Base-by-base conservation (phyloP, 345 rosid genomes). In the Eutrema japonicum region DNA sequence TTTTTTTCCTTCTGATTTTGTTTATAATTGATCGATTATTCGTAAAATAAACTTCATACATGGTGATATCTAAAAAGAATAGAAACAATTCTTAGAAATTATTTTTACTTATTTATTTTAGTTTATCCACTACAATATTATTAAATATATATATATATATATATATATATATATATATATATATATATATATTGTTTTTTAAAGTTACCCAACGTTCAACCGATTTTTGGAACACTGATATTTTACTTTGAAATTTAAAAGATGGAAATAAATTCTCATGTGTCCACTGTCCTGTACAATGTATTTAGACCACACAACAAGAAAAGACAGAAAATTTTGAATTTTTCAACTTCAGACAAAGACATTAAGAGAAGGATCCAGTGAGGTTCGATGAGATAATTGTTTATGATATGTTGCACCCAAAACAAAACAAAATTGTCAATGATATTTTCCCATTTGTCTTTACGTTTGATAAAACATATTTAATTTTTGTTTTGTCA, bases 361-460 rank as follows among this genome's bases (percentile, higher is more conserved):
- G 60, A 57, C 72, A 57, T 48, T 58, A 40, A 66, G 55, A 74
- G 73, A 74, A 59, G 40, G 68, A 67, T 67, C 68, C 8, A 33
- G 40, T 50, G 68, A 67, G 52, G 54, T 59, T 74, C 61, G 46
- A 30, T 49, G 59, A 65, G 29, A 64, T 65, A 2, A 18, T 61
- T 61, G 7, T 30, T 59, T 41, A 51, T 50, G 33, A 22, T 2
- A 22, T 22, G 26, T 22, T 22, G 26, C 26, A 22, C 26, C 26
- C 26, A 22, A 18, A 18, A 18, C 22, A 18, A 18, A 18, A 18
- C 1, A 18, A 18, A 18, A 0, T 18, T 18, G 22, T 18, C 26
- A 22, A 22, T 22, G 26, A 46, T 62, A 40, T 52, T 8, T 43
- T 54, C 9, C 30, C 4, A 35, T 38, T 53, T 42, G 45, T 65